These are phyloP conservation scores for Inosperma sp. DNA, from an alignment of 768 basidiomycete genomes.

Conservation along the genomic window DNA sequence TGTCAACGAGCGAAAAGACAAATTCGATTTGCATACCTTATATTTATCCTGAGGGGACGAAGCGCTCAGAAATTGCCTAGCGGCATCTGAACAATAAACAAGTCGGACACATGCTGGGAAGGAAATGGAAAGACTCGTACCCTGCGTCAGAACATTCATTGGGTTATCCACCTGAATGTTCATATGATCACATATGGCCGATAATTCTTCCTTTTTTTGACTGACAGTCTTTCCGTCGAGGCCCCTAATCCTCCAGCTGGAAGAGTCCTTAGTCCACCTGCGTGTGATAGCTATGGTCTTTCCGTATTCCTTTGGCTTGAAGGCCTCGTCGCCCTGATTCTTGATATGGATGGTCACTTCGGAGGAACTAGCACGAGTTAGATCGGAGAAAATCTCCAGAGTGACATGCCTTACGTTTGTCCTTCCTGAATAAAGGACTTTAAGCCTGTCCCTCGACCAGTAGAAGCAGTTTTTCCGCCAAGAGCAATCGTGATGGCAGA, in stretches of 20 bases:
- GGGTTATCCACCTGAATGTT: constrained; percentile 97
- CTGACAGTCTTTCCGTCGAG: constrained; percentile 63
- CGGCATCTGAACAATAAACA: constrained; percentile 45
- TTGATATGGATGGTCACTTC: constrained; percentile 79
- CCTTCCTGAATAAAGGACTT: constrained; percentile 86
- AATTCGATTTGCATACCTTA: constrained; percentile 47
- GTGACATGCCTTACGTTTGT: constrained; percentile 68
- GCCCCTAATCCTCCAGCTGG: constrained; percentile 78
- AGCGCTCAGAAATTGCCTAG: constrained; percentile 79
- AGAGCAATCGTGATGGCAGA: constrained; percentile 91
- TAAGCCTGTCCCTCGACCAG: constrained; percentile 82
- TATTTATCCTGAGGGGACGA: constrained; percentile 84
- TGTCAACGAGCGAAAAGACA: no score
- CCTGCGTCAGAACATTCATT: constrained; percentile 90
- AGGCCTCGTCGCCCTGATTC: constrained; percentile 91
- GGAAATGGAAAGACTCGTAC: constrained; percentile 26
- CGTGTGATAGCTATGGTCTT: constrained; percentile 82
- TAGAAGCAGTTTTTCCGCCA: constrained; percentile 88
- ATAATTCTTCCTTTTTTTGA: constrained; percentile 77
- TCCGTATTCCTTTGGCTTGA: constrained; percentile 78
- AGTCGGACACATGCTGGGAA: background rate
- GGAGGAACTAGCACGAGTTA: constrained; percentile 42
- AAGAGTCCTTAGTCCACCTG: constrained; percentile 63
- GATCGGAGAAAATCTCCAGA: constrained; percentile 7
- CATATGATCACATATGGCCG: constrained; percentile 90